A percentile compares a stretch with the other conserved stretches of the same genome.
Conservation (phyloP, 2,329 filamentous ascomycete genomes). For the Byssothecium circinans region DNA sequence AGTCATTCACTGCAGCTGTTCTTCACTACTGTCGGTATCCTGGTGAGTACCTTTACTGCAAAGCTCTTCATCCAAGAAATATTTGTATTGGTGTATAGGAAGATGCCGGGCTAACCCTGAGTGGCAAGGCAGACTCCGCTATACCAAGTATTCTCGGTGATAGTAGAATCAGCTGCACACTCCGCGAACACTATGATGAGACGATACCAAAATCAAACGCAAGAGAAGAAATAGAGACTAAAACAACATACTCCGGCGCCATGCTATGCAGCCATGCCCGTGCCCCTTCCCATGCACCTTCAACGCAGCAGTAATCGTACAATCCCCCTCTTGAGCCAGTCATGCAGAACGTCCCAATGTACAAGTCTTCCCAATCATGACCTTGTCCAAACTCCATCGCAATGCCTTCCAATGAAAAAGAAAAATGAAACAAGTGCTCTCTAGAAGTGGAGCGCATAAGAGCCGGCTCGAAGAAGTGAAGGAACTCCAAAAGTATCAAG, state of each 20-base stretch:
- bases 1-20: neutral
- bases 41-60: neutral
- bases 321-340: conserved; percentile 14
- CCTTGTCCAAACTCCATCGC: conserved; percentile 29
- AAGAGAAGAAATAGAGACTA: conserved; percentile 2
- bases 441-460: conserved; percentile 17
- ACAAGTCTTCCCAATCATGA: conserved; percentile 14
- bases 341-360: conserved; percentile 17
- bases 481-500: neutral
- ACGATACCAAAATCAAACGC: neutral
- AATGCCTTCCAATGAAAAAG: conserved; percentile 17
- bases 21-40: neutral
- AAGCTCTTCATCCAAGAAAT: neutral
- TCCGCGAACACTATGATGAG: neutral
- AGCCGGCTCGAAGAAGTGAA: conserved; percentile 29
- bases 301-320: conserved; percentile 28
- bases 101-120: neutral
- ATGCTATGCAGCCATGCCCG: conserved; percentile 18
- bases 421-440: conserved; percentile 12
- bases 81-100: neutral
- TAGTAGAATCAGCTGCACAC: conserved; percentile 2
- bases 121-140: conserved; percentile 16
- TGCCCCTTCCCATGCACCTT: conserved; percentile 10
- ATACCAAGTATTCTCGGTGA: conserved; percentile 1
- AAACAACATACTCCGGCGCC: conserved; percentile 9